Evolutionary conservation across 768 basidiomycete genomes (phyloP).

Genomic region (Auricularia cornea): DNA sequence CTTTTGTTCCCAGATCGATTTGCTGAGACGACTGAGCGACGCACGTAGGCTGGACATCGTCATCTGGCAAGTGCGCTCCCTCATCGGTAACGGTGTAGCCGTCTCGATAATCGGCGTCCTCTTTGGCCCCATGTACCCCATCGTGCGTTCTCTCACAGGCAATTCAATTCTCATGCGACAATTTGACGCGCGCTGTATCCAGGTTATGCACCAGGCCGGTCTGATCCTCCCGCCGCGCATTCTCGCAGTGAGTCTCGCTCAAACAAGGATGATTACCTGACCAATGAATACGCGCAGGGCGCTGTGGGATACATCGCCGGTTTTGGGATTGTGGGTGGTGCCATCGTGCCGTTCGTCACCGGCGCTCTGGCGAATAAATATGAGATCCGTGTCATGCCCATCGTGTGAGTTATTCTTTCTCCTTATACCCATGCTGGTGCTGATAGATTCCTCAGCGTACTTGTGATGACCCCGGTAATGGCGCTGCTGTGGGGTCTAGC

Average conservation of each 20-base stretch:
- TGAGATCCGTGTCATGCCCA: not conserved
- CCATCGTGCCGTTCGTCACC: not conserved
- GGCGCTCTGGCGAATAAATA: not conserved
- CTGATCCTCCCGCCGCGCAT: not conserved
- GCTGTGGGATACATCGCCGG: not conserved
- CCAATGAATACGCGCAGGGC: not conserved
- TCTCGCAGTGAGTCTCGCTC: not conserved
- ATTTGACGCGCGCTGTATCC: no score
- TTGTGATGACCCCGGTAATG: not conserved
- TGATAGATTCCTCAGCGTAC: not conserved
- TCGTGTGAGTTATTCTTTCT: not conserved
- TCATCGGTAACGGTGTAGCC: constrained; percentile 56
- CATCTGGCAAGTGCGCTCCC: constrained; percentile 61
- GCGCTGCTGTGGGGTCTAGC: not conserved
- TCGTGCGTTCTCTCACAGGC: constrained; percentile 20
- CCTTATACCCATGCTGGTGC: no score
- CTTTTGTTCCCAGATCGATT: no score
- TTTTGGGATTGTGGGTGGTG: not conserved
- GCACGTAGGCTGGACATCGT: constrained; percentile 47
- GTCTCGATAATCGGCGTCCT: constrained; percentile 58
- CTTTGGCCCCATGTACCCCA: constrained; percentile 70
- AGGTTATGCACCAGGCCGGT: constrained; percentile 14
- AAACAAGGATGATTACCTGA: not conserved
- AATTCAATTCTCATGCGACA: no score
- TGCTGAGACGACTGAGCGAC: no score